Percentiles rank a stretch among this genome's conserved stretches.
phyloP scores from a whole-genome alignment of 495 filamentous ascomycete genomes.

The Peziza echinospora region DNA sequence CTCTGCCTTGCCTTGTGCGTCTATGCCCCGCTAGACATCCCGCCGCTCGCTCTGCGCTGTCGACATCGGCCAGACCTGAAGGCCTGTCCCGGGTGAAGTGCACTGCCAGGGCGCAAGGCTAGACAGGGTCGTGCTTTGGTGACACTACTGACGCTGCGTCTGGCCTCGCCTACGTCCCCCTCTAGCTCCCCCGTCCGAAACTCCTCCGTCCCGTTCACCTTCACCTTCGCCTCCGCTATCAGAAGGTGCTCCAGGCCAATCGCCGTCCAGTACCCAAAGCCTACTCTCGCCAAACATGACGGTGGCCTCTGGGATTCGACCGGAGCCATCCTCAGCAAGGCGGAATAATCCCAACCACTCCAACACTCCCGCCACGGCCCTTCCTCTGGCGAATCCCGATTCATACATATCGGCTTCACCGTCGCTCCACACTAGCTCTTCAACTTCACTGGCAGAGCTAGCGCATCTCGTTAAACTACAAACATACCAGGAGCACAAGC shows the following conservation, averaged over 20 bases:
- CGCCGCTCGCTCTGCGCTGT: too few species aligned
- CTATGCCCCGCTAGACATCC: too few species aligned
- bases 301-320: not conserved
- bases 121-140: not conserved
- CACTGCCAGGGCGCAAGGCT: too few species aligned
- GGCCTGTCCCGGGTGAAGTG: too few species aligned
- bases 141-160: not conserved
- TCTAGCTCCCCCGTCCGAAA: not conserved
- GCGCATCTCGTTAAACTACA: constrained; percentile 48
- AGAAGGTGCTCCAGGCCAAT: not conserved
- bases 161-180: not conserved
- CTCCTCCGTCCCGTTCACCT: not conserved
- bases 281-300: not conserved
- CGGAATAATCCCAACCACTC: not conserved
- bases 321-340: not conserved
- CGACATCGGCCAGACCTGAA: too few species aligned
- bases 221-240: not conserved
- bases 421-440: constrained; percentile 23
- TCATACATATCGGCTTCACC: constrained; percentile 22
- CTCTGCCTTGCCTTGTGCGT: too few species aligned
- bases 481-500: constrained; percentile 52
- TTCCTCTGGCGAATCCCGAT: constrained; percentile 10
- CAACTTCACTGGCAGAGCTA: constrained; percentile 47
- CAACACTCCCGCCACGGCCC: not conserved
- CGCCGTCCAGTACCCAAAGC: not conserved